Evolutionary conservation across 148 eudicot species (phyloP), one percentile per base, ranked within the genome.

Genomic region (Persicaria tinctoria): DNA sequence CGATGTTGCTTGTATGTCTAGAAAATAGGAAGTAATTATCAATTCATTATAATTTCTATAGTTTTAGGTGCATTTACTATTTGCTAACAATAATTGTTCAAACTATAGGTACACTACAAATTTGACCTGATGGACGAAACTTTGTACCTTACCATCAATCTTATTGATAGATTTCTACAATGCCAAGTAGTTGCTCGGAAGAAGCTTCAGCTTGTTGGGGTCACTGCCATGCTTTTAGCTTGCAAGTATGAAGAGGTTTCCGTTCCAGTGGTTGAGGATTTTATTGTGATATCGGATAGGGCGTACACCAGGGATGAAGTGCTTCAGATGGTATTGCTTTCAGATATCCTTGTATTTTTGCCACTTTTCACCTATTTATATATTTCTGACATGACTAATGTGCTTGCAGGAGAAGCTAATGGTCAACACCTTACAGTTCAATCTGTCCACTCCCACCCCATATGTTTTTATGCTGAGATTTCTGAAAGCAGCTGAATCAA

Each of bases 121-220:
- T 93, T 93, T 63, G 97, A 91, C 75, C 76, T 93, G 83, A 87
- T 88, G 97, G 95, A 93, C 41, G 98, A 93, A 89, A 91, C 98
- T 5, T 74, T 93, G 17, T 93, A 83, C 75, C 85, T 93, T 20
- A 93, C 95, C 1, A 90, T 93, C 46, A 89, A 86, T 77, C 85
- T 93, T 68, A 86, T 93, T 23, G 98, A 93, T 80, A 83, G 97
- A 75, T 93, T 93, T 76, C 71, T 93, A 75, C 86, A 91, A 6
- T 62, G 80, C 68, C 85, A 82, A 48, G 78, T 85, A 0, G 88
- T 91, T 18, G 83, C 83, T 70, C 83, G 98, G 76, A 91, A 87
- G 83, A 93, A 88, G 75, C 88, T 93, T 50, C 98, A 93, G 82
- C 86, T 93, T 5, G 95, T 91, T 54, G 98, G 98, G 9, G 82